A percentile compares a stretch with the other conserved stretches of the same genome.
These are phyloP conservation scores for Colletotrichum chlorophyti DNA, from an alignment of 2,329 filamentous ascomycete genomes.

Conservation along the genomic window DNA sequence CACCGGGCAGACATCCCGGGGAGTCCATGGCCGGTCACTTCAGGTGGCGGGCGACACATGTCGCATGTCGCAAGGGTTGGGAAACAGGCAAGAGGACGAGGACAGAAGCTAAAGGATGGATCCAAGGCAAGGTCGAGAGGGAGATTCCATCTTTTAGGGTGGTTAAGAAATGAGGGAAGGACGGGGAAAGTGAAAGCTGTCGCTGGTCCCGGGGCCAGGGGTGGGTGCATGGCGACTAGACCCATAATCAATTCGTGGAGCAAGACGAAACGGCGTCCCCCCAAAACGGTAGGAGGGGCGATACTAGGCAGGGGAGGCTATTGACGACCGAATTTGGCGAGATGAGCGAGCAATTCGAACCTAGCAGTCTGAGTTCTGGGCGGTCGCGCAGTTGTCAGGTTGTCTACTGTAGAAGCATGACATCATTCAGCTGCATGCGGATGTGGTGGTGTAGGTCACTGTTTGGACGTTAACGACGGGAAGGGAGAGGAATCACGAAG, in stretches of 20 bases:
- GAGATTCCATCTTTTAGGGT: constrained; percentile 15
- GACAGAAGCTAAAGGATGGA: neutral
- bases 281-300: constrained; percentile 16
- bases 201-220: constrained; percentile 19
- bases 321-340: constrained; percentile 24
- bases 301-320: constrained; percentile 22
- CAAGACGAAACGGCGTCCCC: constrained; percentile 1
- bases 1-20: constrained; percentile 27
- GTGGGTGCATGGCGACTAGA: constrained; percentile 6
- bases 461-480: no score
- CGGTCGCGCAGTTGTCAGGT: no score
- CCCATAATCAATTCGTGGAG: constrained; percentile 2
- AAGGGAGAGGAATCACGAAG: no score
- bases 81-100: no score
- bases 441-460: no score
- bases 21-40: constrained; percentile 25
- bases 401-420: no score
- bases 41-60: constrained; percentile 16
- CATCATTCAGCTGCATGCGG: no score
- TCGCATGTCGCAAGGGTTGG: no score
- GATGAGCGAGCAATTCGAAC: constrained; percentile 21
- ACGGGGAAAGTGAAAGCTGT: constrained; percentile 10
- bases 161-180: neutral
- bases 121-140: neutral
- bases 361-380: constrained; percentile 6